These are phyloP conservation scores for Baorangia bicolor DNA, from an alignment of 768 basidiomycete species.

Conservation along the genomic window DNA sequence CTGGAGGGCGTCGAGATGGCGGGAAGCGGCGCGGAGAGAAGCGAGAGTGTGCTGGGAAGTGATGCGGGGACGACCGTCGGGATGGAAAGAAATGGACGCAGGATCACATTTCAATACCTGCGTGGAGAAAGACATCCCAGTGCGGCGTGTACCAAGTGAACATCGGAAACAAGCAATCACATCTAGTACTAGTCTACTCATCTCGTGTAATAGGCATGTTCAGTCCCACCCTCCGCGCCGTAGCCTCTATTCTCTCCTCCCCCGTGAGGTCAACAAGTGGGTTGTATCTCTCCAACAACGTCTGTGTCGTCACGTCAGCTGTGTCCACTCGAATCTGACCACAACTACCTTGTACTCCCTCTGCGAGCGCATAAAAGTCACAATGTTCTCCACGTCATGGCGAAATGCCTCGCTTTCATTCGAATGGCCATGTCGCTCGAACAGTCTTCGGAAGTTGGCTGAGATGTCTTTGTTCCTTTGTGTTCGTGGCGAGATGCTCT, in stretches of 20 bases:
- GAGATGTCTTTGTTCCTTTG: conserved; percentile 44
- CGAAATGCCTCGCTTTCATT: conserved; percentile 28
- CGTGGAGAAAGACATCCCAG: conserved; percentile 22
- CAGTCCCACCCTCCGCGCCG: conserved; percentile 83
- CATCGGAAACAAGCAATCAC: conserved; percentile 9
- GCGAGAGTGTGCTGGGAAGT: conserved; percentile 48
- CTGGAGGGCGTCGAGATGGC: conserved; percentile 45
- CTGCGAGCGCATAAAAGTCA: conserved; percentile 71
- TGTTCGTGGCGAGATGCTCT: conserved; percentile 41
- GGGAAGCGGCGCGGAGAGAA: conserved; percentile 56
- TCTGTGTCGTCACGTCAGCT: conserved; percentile 40
- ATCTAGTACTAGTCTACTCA: conserved; percentile 2
- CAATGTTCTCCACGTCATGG: conserved; percentile 55
- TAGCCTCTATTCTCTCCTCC: conserved; percentile 80
- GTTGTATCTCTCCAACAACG: conserved; percentile 83
- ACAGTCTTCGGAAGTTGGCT: conserved; percentile 52
- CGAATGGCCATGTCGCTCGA: conserved; percentile 39
- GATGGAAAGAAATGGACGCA: conserved; percentile 54
- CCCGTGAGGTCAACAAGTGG: conserved; percentile 76
- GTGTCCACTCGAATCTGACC: not conserved
- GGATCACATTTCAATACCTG: conserved; percentile 63
- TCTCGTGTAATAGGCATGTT: conserved; percentile 63
- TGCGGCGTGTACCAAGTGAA: not conserved
- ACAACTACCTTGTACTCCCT: conserved; percentile 69
- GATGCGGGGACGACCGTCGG: conserved; percentile 47